phyloP scores from a whole-genome alignment of 352 stramenopile genomes.

The Pythium myriotylum region DNA sequence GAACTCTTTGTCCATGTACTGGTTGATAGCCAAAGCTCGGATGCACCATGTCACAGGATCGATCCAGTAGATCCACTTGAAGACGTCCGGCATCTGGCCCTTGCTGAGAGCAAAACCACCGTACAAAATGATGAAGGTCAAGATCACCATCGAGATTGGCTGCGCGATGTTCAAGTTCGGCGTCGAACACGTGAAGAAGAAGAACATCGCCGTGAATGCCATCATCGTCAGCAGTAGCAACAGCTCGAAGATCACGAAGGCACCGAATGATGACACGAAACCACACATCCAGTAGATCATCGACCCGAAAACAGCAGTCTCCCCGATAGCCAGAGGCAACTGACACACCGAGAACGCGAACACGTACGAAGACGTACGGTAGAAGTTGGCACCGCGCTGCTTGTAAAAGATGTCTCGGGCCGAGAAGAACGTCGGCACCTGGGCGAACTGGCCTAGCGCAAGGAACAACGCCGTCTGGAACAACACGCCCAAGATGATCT shows the following conservation, averaged over 20 bases:
- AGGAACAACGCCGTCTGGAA: constrained; percentile 75
- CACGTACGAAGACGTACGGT: constrained; percentile 61
- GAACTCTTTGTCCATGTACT: constrained; percentile 22
- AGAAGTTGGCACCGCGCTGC: constrained; percentile 75
- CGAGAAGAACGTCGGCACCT: constrained; percentile 61
- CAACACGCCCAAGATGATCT: constrained; percentile 53
- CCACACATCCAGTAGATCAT: constrained; percentile 82
- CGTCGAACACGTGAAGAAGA: constrained; percentile 27
- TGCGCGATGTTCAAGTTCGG: constrained; percentile 36
- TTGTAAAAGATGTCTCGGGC: constrained; percentile 70
- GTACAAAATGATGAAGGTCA: constrained; percentile 39
- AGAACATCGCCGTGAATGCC: constrained; percentile 37
- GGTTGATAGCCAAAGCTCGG: constrained; percentile 31
- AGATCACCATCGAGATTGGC: constrained; percentile 33
- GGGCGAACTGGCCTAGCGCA: constrained; percentile 57
- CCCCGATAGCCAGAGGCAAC: constrained; percentile 39
- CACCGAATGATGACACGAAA: constrained; percentile 36
- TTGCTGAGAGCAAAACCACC: constrained; percentile 40
- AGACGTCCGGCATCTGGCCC: constrained; percentile 31
- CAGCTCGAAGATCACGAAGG: constrained; percentile 60
- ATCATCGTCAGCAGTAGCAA: constrained; percentile 55
- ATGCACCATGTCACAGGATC: constrained; percentile 42
- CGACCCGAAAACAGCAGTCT: constrained; percentile 66
- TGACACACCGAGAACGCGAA: constrained; percentile 38
- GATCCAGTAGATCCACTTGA: constrained; percentile 45